Conservation (phyloP, 2,329 filamentous ascomycete genomes). For the Tolypocladium sp. region DNA sequence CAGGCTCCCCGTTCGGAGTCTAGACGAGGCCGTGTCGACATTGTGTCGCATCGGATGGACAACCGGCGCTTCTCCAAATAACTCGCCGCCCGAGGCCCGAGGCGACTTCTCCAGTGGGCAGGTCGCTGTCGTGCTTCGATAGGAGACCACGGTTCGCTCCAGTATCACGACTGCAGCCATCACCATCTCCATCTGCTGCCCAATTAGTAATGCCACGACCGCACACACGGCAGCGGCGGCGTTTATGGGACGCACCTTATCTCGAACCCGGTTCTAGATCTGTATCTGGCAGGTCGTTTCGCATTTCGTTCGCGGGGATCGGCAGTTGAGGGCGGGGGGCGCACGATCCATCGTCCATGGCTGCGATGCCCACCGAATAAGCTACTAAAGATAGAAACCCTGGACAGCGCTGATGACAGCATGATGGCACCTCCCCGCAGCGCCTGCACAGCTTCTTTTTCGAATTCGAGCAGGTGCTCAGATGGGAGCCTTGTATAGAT, state of each 20-base stretch:
- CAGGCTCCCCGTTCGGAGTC: background rate
- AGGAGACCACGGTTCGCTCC: too few species aligned
- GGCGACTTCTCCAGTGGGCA: background rate
- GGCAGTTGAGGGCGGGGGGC: background rate
- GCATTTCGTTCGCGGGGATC: background rate
- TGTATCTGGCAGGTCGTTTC: background rate
- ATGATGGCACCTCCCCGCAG: background rate
- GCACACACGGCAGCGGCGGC: background rate
- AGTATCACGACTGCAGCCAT: background rate
- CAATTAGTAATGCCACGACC: background rate
- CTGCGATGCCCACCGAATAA: background rate
- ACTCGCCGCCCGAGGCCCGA: background rate
- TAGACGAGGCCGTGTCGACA: background rate
- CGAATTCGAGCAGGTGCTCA: background rate
- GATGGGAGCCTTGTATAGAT: too few species aligned
- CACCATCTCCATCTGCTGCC: background rate
- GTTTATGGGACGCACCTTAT: background rate
- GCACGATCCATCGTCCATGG: background rate
- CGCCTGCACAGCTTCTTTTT: background rate
- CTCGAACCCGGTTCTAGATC: background rate
- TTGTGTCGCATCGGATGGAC: background rate
- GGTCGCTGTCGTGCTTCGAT: background rate
- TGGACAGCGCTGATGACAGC: background rate
- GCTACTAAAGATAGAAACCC: background rate
- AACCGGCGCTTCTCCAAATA: background rate